Percentiles rank a stretch among this genome's conserved stretches.
Evolutionary conservation across 306 rosid species (phyloP).

Genomic region (Medicago ruthenica): DNA sequence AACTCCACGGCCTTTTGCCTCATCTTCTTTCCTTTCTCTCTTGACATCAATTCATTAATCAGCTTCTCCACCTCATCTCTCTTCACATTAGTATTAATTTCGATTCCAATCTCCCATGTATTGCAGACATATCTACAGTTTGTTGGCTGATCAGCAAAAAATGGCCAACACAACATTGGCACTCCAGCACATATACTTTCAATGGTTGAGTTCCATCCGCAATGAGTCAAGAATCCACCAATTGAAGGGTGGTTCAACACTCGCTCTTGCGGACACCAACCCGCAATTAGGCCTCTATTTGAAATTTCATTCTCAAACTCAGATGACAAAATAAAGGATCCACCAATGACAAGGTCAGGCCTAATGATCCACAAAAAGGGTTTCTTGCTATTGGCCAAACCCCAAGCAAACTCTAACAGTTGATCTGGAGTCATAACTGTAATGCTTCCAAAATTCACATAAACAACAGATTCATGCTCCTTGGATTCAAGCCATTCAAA

Average conservation of each 20-base stretch:
- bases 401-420: slow-evolving; percentile 33
- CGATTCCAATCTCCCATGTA: slow-evolving; percentile 30
- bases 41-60: slow-evolving; percentile 35
- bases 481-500: slow-evolving; percentile 30
- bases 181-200: slow-evolving; percentile 31
- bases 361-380: slow-evolving; percentile 32
- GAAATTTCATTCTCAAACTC: slow-evolving; percentile 21
- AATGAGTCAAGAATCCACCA: slow-evolving; percentile 33
- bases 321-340: slow-evolving; percentile 1
- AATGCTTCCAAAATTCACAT: slow-evolving; percentile 31
- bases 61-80: slow-evolving; percentile 38
- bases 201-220: slow-evolving; percentile 28
- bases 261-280: slow-evolving; percentile 24
- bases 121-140: slow-evolving; percentile 7
- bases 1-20: slow-evolving; percentile 25
- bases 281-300: slow-evolving; percentile 19
- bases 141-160: slow-evolving; percentile 32
- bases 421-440: slow-evolving; percentile 2
- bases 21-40: slow-evolving; percentile 43
- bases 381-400: slow-evolving; percentile 32
- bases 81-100: slow-evolving; percentile 26
- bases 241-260: slow-evolving; percentile 23
- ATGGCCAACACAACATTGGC: slow-evolving; percentile 42
- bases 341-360: slow-evolving; percentile 22
- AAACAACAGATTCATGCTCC: neutral